phyloP scores from a whole-genome alignment of 2,329 filamentous ascomycete species.

The Aspergillus texensis region DNA sequence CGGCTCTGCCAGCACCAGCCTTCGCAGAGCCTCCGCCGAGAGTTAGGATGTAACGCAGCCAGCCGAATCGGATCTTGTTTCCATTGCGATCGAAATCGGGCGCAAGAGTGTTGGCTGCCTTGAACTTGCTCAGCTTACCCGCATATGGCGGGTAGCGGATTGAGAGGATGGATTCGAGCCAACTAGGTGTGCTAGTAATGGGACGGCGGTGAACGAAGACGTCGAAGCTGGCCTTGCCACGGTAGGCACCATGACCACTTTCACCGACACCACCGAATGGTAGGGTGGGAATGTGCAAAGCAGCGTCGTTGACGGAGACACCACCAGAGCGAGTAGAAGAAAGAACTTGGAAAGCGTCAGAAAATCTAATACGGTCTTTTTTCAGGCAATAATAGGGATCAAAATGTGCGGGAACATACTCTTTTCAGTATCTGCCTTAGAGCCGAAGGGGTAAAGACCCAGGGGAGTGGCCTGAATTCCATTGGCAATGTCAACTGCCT shows the following conservation, averaged over 20 bases:
- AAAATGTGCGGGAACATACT: constrained; percentile 50
- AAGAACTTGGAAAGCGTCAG: constrained; percentile 53
- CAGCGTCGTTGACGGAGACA: constrained; percentile 60
- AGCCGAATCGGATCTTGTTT: constrained; percentile 41
- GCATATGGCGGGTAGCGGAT: constrained; percentile 65
- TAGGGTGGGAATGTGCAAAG: constrained; percentile 72
- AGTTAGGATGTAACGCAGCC: constrained; percentile 43
- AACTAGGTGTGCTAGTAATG: constrained; percentile 61
- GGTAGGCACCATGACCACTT: constrained; percentile 75
- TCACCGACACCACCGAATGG: constrained; percentile 83
- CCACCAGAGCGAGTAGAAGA: constrained; percentile 67
- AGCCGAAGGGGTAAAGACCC: constrained; percentile 82
- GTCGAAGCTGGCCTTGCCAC: constrained; percentile 71
- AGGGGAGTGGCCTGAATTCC: constrained; percentile 80
- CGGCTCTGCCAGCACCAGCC: constrained; percentile 39
- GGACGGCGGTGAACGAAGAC: constrained; percentile 63
- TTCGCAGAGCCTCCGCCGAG: constrained; percentile 45
- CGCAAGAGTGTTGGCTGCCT: constrained; percentile 53
- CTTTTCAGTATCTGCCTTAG: constrained; percentile 73
- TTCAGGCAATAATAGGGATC: not conserved
- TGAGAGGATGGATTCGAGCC: constrained; percentile 60
- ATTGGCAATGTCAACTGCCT: constrained; percentile 82
- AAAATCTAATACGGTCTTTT: not conserved
- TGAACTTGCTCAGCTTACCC: constrained; percentile 57
- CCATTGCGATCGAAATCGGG: constrained; percentile 66